These are phyloP conservation scores for Myxozyma vanderwaltii DNA, from an alignment of 805 yeast genomes.

Conservation along the genomic window DNA sequence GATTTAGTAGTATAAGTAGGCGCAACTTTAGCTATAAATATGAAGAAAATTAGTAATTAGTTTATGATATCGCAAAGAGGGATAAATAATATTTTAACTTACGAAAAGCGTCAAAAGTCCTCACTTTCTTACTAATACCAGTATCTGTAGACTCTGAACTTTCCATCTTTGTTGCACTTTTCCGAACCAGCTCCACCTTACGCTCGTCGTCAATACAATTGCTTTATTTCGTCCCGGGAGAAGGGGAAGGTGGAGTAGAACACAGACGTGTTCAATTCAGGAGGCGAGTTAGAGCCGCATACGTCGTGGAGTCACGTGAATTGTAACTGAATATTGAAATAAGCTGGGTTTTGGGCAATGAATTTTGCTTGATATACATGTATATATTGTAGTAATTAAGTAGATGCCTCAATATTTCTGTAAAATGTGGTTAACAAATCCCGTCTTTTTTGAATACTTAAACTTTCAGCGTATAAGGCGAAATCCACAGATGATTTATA, in stretches of 20 bases:
- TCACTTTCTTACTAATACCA: slow-evolving; percentile 7
- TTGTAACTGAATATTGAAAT: too few relatives aligned
- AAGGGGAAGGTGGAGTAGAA: too few relatives aligned
- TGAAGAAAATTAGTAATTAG: background rate
- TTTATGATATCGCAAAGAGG: background rate
- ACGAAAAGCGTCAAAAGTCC: slow-evolving; percentile 38
- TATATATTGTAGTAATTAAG: too few relatives aligned
- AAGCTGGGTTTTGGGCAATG: too few relatives aligned
- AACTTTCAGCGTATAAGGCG: slow-evolving; percentile 19
- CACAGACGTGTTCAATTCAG: slow-evolving; percentile 6
- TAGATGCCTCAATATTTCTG: slow-evolving; percentile 5
- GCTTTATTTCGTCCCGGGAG: too few relatives aligned
- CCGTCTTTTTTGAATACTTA: slow-evolving; percentile 7
- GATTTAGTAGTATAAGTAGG: slow-evolving; percentile 74
- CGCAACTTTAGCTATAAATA: slow-evolving; percentile 59
- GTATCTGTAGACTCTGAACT: background rate
- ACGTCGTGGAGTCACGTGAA: too few relatives aligned
- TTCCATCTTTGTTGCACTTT: too few relatives aligned
- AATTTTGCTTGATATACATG: background rate
- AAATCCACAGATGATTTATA: slow-evolving; percentile 20
- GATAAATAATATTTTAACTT: slow-evolving; percentile 6
- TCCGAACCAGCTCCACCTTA: too few relatives aligned
- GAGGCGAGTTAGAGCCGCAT: slow-evolving; percentile 4
- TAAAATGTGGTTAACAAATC: slow-evolving; percentile 17
- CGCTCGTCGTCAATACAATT: too few relatives aligned